Evolutionary conservation across 768 basidiomycete species (phyloP).

Genomic region (Leucosporidium creatinivorum): DNA sequence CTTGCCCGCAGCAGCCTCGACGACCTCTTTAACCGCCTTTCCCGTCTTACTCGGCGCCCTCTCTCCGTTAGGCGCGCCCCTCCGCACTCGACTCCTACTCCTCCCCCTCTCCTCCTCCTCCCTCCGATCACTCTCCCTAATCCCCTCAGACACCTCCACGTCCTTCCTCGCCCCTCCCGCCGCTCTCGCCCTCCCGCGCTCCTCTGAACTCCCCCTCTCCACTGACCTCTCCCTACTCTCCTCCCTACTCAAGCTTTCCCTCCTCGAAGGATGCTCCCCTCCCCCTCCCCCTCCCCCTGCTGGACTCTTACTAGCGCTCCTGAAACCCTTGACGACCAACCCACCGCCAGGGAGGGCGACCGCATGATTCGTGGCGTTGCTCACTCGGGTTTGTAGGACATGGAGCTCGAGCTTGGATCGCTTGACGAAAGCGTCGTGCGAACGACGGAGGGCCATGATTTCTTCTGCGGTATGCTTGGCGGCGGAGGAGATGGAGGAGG

Average conservation of each 20-base stretch:
- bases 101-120: conserved; percentile 29
- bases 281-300: too few relatives aligned
- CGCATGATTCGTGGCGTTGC: not conserved
- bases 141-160: not conserved
- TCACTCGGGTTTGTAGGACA: conserved; percentile 17
- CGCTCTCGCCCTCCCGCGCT: not conserved
- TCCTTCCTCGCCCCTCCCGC: not conserved
- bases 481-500: not conserved
- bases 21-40: not conserved
- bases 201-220: not conserved
- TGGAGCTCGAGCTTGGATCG: conserved; percentile 19
- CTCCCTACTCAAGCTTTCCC: not conserved
- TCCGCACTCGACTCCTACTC: conserved; percentile 9
- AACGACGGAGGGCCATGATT: conserved; percentile 17
- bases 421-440: conserved; percentile 17
- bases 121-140: not conserved
- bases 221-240: too few relatives aligned
- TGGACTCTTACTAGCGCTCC: conserved; percentile 1
- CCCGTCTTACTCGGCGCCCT: not conserved
- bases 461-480: conserved; percentile 26
- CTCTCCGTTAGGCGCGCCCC: conserved; percentile 1
- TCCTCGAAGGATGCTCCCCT: not conserved
- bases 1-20: not conserved
- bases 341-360: not conserved
- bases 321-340: conserved; percentile 23